Evolutionary conservation across 805 yeast species (phyloP).

Genomic region (Candida krabiensis): DNA sequence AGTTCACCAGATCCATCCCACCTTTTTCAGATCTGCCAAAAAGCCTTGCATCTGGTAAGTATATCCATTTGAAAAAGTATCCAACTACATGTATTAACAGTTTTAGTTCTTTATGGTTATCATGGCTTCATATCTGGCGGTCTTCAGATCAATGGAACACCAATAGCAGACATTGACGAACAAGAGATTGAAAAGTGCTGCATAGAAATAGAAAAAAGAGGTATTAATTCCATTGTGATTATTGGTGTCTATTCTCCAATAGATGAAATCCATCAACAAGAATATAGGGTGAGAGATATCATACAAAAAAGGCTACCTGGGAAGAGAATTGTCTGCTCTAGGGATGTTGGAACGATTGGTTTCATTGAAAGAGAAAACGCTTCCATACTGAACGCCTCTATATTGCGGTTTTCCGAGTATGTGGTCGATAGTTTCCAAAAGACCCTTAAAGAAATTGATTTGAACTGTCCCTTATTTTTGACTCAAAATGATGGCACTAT

Average conservation of each 20-base stretch:
- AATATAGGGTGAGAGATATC: conserved; percentile 33
- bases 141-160: conserved; percentile 39
- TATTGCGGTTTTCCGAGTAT: conserved; percentile 40
- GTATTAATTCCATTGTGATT: conserved; percentile 38
- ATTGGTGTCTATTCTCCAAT: conserved; percentile 39
- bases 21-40: conserved; percentile 47
- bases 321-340: conserved; percentile 37
- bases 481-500: conserved; percentile 52
- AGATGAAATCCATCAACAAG: conserved; percentile 37
- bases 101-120: conserved; percentile 34
- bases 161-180: conserved; percentile 34
- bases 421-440: conserved; percentile 38
- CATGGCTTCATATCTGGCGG: conserved; percentile 40
- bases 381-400: conserved; percentile 45
- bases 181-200: conserved; percentile 11
- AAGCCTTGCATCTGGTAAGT: conserved; percentile 28
- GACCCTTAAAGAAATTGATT: conserved; percentile 35
- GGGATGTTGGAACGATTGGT: conserved; percentile 42
- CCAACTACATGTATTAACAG: conserved; percentile 1
- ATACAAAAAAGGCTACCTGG: conserved; percentile 33
- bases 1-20: conserved; percentile 35
- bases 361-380: conserved; percentile 47
- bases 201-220: conserved; percentile 30
- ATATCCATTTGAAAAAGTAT: not conserved
- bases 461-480: conserved; percentile 37